Evolutionary conservation across 1,284 basidiomycete species (phyloP).

Genomic region (Apiotrichum mycotoxinovorans): DNA sequence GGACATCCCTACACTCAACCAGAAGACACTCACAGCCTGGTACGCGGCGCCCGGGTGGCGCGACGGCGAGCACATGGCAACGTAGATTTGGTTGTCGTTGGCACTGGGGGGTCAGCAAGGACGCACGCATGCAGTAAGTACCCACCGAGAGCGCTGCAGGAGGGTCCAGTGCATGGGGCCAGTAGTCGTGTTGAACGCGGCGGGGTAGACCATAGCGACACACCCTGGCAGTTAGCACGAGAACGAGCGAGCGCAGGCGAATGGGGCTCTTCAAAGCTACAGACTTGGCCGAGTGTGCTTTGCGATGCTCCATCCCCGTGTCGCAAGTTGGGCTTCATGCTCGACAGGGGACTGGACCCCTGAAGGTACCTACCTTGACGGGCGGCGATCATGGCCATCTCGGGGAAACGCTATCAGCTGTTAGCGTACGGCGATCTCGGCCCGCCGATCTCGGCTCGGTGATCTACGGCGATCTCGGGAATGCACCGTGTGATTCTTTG

Average conservation of each 20-base stretch:
- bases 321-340: no score
- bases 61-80: slow-evolving; percentile 93
- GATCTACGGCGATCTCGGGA: no score
- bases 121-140: background rate
- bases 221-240: slow-evolving; percentile 58
- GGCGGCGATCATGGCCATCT: slow-evolving; percentile 86
- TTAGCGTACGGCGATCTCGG: background rate
- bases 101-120: slow-evolving; percentile 57
- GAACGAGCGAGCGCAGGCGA: no score
- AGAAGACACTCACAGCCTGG: slow-evolving; percentile 65
- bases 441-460: no score
- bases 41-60: slow-evolving; percentile 75
- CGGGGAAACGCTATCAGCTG: slow-evolving; percentile 70
- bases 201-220: slow-evolving; percentile 83
- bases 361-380: slow-evolving; percentile 61
- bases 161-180: slow-evolving; percentile 97
- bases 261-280: no score
- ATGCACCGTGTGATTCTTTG: no score
- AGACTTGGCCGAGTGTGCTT: no score
- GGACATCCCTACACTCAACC: background rate
- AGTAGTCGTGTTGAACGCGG: slow-evolving; percentile 66
- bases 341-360: slow-evolving; percentile 3
- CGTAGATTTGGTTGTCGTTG: slow-evolving; percentile 92
- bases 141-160: slow-evolving; percentile 76
- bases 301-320: no score